Evolutionary conservation across 2,329 filamentous ascomycete genomes (phyloP), one percentile per base, ranked within the genome.

Genomic region (Hymenoscyphus infarciens): DNA sequence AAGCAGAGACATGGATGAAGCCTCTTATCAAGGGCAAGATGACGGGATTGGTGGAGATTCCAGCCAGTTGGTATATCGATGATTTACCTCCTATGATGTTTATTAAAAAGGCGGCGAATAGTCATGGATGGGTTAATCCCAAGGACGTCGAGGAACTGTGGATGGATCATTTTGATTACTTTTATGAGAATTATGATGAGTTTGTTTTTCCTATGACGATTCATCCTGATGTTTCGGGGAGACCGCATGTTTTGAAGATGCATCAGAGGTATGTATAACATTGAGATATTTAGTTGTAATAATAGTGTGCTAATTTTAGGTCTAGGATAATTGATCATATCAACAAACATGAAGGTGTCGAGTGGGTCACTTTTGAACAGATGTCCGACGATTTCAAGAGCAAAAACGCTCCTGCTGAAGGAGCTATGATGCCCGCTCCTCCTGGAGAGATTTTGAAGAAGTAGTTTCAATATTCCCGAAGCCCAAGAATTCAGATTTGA

Each of bases 191-290:
- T 74, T 88, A 90, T 66, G 88, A 92, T 68, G 87, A 90, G 68
- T 91, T 91, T 65, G 83, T 91, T 59, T 91, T 92, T 69, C 88
- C 89, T 0, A 88, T 92, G 74, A 92, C 89, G 0, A 87, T 91
- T 39, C 89, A 92, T 73, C 89, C 89, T 0, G 89, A 92, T 70
- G 86, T 89, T 0, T 87, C 83, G 2, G 89, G 89, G 0, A 80
- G 87, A 19, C 89, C 89, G 0, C 89, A 92, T 74, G 89, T 86
- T 0, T 69, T 92, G 31, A 76, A 90, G 6, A 90, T 91, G 88
- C 87, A 91, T 66, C 87, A 91, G 75, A 81, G 86, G 81, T 84
- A 74, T 68, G 75, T 70, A 27, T 19, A 3, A 7, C n/a, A 33
- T 33, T 33, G 31, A 33, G 31, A 8, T 8, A 33, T 33, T 33